phyloP scores from a whole-genome alignment of 2,329 filamentous ascomycete species.

The Fonsecaea pugnacius region DNA sequence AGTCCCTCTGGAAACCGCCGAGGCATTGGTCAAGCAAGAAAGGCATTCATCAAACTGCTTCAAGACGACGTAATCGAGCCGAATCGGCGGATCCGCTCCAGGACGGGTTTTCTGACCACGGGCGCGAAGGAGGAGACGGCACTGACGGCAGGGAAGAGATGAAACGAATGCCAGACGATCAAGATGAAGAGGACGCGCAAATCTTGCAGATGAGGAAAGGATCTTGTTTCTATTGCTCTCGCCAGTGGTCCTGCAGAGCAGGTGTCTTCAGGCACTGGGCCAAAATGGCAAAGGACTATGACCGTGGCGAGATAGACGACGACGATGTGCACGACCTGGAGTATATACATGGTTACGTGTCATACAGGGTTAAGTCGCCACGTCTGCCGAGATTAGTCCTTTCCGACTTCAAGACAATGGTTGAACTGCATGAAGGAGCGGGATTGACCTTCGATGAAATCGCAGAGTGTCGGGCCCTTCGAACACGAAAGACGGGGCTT shows the following conservation, averaged over 20 bases:
- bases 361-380: slow-evolving; percentile 5
- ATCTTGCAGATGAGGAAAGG: slow-evolving; percentile 28
- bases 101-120: slow-evolving; percentile 27
- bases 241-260: slow-evolving; percentile 21
- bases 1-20: slow-evolving; percentile 21
- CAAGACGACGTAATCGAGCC: slow-evolving; percentile 19
- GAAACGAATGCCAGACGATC: neutral
- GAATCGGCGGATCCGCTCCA: slow-evolving; percentile 38
- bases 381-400: slow-evolving; percentile 24
- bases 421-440: slow-evolving; percentile 35
- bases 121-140: neutral
- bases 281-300: slow-evolving; percentile 22
- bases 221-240: slow-evolving; percentile 33
- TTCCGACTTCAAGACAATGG: slow-evolving; percentile 33
- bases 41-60: slow-evolving; percentile 13
- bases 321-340: slow-evolving; percentile 34
- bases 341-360: slow-evolving; percentile 30
- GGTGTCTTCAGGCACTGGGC: slow-evolving; percentile 33
- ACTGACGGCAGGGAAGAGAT: slow-evolving; percentile 14
- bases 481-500: slow-evolving; percentile 25
- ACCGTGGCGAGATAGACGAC: slow-evolving; percentile 14
- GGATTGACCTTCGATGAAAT: slow-evolving; percentile 36
- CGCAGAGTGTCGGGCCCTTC: slow-evolving; percentile 24
- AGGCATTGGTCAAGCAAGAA: slow-evolving; percentile 10
- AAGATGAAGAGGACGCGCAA: slow-evolving; percentile 21